These are phyloP conservation scores for Fusarium ramigenum DNA, from an alignment of 2,329 filamentous ascomycete genomes.

Conservation along the genomic window DNA sequence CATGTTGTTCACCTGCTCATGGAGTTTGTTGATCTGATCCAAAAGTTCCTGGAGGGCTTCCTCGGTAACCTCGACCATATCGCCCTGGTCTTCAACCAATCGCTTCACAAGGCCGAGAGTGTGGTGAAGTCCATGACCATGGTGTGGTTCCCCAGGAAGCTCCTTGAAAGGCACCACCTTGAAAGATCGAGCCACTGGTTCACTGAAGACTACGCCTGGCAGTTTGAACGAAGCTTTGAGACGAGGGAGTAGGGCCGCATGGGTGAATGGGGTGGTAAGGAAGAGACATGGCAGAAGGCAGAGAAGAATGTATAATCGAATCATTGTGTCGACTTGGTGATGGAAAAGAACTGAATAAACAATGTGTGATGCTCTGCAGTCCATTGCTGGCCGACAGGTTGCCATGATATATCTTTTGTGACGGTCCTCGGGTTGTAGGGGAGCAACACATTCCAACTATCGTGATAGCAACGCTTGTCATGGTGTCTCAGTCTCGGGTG, in stretches of 20 bases:
- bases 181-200: conserved; percentile 10
- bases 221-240: conserved; percentile 4
- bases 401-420: conserved; percentile 34
- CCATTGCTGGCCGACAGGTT: neutral
- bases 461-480: conserved; percentile 30
- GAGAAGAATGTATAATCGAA: conserved; percentile 33
- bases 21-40: conserved; percentile 41
- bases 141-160: conserved; percentile 1
- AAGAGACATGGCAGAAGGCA: conserved; percentile 24
- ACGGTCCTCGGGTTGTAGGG: conserved; percentile 32
- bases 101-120: conserved; percentile 30
- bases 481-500: conserved; percentile 34
- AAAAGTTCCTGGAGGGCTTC: conserved; percentile 42
- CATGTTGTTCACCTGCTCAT: conserved; percentile 43
- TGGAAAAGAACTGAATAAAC: neutral
- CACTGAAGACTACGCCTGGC: conserved; percentile 12
- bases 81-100: conserved; percentile 40
- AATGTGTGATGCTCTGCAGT: conserved; percentile 1
- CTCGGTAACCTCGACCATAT: conserved; percentile 40
- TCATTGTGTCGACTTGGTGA: conserved; percentile 33
- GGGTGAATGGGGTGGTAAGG: conserved; percentile 1
- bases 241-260: conserved; percentile 22
- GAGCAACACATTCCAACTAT: conserved; percentile 49
- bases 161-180: conserved; percentile 19
- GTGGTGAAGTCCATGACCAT: conserved; percentile 21